Evolutionary conservation across 805 yeast genomes (phyloP), one percentile per base, ranked within the genome.

Genomic region (Lipomyces lipofer): DNA sequence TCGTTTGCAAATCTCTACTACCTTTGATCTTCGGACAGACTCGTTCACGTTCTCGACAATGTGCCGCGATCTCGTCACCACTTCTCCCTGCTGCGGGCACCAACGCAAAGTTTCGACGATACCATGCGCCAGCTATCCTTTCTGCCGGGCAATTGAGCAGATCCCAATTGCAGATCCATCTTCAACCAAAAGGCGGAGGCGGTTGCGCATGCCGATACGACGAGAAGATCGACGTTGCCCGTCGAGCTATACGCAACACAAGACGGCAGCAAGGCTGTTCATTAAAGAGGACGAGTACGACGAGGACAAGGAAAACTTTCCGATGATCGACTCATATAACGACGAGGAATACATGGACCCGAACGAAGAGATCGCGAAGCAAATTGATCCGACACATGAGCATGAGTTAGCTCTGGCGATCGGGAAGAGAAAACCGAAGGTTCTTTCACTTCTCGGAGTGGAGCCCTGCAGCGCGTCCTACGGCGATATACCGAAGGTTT

Each of bases 111-210:
- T 52, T 21, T 52, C 56, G 9, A 43, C 47, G 24, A 29, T 47
- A 4, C 56, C 56, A 2, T 52, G 56, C 21, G 49, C 39, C 19
- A 42, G 43, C 24, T 45, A 45, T 25, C 56, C 56, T 4, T 33
- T 47, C 35, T 52, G 56, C 29, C 19, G 40, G 24, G 38, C 47
- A 12, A 15, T 47, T n/a, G 56, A 52, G 27, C 28, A 29, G 39
- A 43, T 52, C 19, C 43, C 36, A 9, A 12, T 22, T 9, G 40
- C 40, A 12, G 40, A 19, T 19, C 24, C 25, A 36, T 36, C 13
- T 12, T 25, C 25, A 17, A 22, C 9, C 8, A 21, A 29, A 19
- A 12, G 49, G 8, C 29, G 33, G 45, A 15, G 45, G 12, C 13
- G 22, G 29, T 7, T n/a, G 8, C 32, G 22, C 8, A 25, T 21